Base-by-base conservation (phyloP, 805 yeast species). In the Cyberlindnera galapagoensis region DNA sequence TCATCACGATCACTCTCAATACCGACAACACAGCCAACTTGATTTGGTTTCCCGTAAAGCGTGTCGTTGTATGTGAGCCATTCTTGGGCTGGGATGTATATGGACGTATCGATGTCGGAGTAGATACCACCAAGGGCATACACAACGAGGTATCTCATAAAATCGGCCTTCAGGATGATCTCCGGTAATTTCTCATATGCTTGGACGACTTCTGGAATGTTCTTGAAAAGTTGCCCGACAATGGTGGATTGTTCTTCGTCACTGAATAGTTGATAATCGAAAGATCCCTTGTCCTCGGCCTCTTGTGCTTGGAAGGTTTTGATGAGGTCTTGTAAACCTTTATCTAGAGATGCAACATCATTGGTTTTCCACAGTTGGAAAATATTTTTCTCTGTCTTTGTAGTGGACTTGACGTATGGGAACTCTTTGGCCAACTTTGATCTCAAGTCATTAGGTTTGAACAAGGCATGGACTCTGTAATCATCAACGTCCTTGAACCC, bases 71-170 rank as follows among this genome's bases (percentile, higher is more conserved):
- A 44, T 12, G 76, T 75, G 27, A 74, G 63, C 81, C 81, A 74
- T 33, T 71, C 67, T 71, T 21, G 73, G 24, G 71, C 62, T 3
- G 77, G 76, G 36, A 67, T 74, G 34, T 69, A 60, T 17, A 76
- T 69, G 34, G 59, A 62, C 2, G 80, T 74, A 56, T 92, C 98
- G 40, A 90, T 79, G 52, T 92, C 98, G 3, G 94, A 71, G 53
- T 90, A 90, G 1, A 85, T 77, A 1, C 98, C 98, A 9, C 98
- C 98, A 31, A 92, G 65, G 7, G 97, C 96, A 52, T 70, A 80
- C 15, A 92, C 60, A 13, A 92, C 76, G 47, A 92, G 63, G 57
- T 92, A 92, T 39, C 97, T 65, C 65, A 92, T 86, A 53, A 90
- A 90, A 58, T 92, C 98, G 0, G 97, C 97, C 53, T 82, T 82